Conservation (phyloP, 2,329 filamentous ascomycete genomes). For the Venturia pyrina region DNA sequence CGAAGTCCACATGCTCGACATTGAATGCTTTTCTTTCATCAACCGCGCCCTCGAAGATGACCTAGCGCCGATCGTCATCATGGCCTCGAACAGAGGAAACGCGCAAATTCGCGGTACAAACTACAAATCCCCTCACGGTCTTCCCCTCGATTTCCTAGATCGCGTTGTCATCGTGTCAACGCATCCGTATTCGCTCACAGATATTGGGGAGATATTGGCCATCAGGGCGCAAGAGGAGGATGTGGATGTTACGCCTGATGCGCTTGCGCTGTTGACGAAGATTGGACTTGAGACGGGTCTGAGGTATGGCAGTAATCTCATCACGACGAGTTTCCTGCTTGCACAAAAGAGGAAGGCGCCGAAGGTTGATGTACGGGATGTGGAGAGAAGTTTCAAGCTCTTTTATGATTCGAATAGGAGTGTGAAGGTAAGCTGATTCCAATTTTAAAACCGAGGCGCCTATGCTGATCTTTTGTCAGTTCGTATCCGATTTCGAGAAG, state of each 20-base stretch:
- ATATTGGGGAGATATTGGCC: slow-evolving; percentile 84
- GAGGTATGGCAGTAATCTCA: slow-evolving; percentile 94
- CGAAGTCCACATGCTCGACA: slow-evolving; percentile 99
- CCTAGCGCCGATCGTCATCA: slow-evolving; percentile 93
- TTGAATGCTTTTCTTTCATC: slow-evolving; percentile 98
- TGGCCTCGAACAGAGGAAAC: slow-evolving; percentile 93
- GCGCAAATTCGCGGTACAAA: slow-evolving; percentile 87
- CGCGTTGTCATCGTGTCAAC: slow-evolving; percentile 95
- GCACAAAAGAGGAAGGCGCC: slow-evolving; percentile 76
- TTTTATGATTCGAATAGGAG: slow-evolving; percentile 88
- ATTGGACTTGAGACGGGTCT: slow-evolving; percentile 88
- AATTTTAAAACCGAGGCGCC: slow-evolving; percentile 16
- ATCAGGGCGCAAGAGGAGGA: slow-evolving; percentile 95
- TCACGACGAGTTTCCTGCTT: slow-evolving; percentile 85
- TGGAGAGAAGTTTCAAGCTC: slow-evolving; percentile 84
- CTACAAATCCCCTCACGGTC: slow-evolving; percentile 84
- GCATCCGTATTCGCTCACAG: slow-evolving; percentile 67
- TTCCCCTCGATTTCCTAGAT: slow-evolving; percentile 93
- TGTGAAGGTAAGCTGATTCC: slow-evolving; percentile 46
- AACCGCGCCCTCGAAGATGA: slow-evolving; percentile 94
- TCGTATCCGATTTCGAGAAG: slow-evolving; percentile 84
- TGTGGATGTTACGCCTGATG: slow-evolving; percentile 81
- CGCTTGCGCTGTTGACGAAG: slow-evolving; percentile 86
- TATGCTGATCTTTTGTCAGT: slow-evolving; percentile 29
- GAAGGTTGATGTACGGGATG: slow-evolving; percentile 76